Evolutionary conservation across 2,329 filamentous ascomycete species (phyloP).

Genomic region (Colletotrichum australisinense): DNA sequence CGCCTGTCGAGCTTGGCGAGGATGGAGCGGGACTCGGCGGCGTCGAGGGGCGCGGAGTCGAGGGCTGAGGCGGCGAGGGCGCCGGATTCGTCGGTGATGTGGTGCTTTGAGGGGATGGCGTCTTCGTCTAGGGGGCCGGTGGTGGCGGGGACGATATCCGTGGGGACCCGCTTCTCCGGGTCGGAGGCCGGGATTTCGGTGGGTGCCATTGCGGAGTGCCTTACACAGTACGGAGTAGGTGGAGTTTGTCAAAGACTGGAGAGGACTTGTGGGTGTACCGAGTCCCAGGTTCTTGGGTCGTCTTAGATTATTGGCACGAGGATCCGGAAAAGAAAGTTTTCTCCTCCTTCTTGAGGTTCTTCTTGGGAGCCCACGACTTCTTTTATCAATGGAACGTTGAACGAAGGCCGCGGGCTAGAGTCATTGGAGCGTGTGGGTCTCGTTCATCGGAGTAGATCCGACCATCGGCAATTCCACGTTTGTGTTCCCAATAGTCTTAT

Average conservation of each 20-base stretch:
- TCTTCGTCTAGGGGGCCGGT: slow-evolving; percentile 10
- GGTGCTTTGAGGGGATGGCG: slow-evolving; percentile 19
- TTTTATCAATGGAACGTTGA: slow-evolving; percentile 19
- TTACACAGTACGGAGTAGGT: not conserved
- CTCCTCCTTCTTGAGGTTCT: not conserved
- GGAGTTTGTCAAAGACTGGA: not conserved
- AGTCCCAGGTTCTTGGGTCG: not conserved
- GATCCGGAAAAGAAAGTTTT: not conserved
- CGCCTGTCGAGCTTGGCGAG: slow-evolving; percentile 18
- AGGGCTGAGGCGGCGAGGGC: slow-evolving; percentile 29
- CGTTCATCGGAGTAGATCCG: slow-evolving; percentile 19
- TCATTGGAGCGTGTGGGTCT: slow-evolving; percentile 5
- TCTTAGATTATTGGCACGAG: not conserved
- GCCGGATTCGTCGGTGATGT: slow-evolving; percentile 28
- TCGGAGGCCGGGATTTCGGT: slow-evolving; percentile 13
- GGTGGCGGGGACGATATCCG: slow-evolving; percentile 8
- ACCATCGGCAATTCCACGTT: slow-evolving; percentile 20
- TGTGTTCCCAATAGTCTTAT: slow-evolving; percentile 18
- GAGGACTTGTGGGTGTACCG: not conserved
- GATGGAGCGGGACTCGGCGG: slow-evolving; percentile 15
- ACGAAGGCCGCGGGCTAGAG: not conserved
- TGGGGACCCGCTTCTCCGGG: slow-evolving; percentile 28
- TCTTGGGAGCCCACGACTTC: not conserved
- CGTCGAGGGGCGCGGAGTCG: slow-evolving; percentile 1
- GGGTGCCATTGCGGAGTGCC: slow-evolving; percentile 1